These are phyloP conservation scores for Cephalotrichum gorgonifer DNA, from an alignment of 2,329 filamentous ascomycete species.

Conservation along the genomic window DNA sequence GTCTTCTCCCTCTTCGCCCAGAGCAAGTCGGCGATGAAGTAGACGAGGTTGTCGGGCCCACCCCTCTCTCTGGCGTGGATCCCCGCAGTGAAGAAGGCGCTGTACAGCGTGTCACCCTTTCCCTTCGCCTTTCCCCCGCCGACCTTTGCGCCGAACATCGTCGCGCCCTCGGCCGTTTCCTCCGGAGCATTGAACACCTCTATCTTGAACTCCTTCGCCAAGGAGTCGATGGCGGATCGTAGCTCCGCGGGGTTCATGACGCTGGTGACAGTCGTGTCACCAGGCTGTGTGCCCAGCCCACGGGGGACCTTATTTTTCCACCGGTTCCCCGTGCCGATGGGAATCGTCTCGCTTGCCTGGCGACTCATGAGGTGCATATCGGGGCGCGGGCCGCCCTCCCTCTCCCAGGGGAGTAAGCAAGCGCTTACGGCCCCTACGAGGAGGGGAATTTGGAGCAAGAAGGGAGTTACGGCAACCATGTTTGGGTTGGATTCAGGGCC, in stretches of 20 bases:
- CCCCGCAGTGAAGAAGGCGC: conserved; percentile 40
- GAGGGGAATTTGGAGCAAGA: neutral
- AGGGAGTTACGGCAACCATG: neutral
- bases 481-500: neutral
- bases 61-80: conserved; percentile 50
- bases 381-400: neutral
- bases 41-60: conserved; percentile 43
- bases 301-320: conserved; percentile 1
- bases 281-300: neutral
- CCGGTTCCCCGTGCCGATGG: conserved; percentile 2
- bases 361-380: neutral
- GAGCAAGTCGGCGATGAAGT: conserved; percentile 47
- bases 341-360: neutral
- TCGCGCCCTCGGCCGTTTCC: conserved; percentile 30
- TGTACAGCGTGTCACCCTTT: conserved; percentile 18
- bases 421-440: neutral
- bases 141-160: conserved; percentile 28
- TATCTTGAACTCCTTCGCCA: conserved; percentile 28
- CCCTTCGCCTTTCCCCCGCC: conserved; percentile 26
- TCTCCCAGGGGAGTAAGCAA: conserved; percentile 1
- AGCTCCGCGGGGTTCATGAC: conserved; percentile 36
- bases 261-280: conserved; percentile 16
- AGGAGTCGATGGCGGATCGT: conserved; percentile 28
- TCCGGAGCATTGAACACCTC: conserved; percentile 29
- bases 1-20: conserved; percentile 36